Evolutionary conservation across 2,329 filamentous ascomycete species (phyloP).

Genomic region (Mollisia scopiformis): DNA sequence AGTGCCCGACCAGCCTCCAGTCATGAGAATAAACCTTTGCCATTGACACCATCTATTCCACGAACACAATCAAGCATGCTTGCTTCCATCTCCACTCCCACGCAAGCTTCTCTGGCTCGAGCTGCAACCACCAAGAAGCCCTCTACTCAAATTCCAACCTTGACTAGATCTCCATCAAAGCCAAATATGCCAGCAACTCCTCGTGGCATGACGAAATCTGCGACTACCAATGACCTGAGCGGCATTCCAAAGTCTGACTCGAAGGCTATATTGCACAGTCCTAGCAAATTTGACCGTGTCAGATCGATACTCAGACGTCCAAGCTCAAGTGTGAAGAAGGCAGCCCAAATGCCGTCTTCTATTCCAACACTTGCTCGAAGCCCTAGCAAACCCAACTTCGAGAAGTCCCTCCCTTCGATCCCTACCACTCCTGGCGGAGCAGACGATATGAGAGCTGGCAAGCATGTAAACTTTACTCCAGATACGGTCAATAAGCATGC

Average conservation of each 20-base stretch:
- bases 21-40: conserved; percentile 48
- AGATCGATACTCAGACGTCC: conserved; percentile 58
- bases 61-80: conserved; percentile 50
- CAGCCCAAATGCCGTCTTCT: conserved; percentile 20
- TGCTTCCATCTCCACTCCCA: conserved; percentile 73
- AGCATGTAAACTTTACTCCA: conserved; percentile 81
- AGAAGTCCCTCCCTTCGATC: conserved; percentile 55
- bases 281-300: conserved; percentile 48
- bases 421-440: conserved; percentile 59
- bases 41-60: conserved; percentile 44
- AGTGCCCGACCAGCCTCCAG: conserved; percentile 62
- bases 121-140: conserved; percentile 57
- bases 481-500: conserved; percentile 56
- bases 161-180: conserved; percentile 59
- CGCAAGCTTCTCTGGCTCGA: conserved; percentile 72
- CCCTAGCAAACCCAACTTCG: conserved; percentile 52
- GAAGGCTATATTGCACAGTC: conserved; percentile 26
- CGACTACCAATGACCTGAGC: conserved; percentile 50
- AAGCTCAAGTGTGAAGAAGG: conserved; percentile 27
- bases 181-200: conserved; percentile 44
- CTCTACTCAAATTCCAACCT: conserved; percentile 47
- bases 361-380: conserved; percentile 36
- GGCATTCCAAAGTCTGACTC: conserved; percentile 35
- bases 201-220: conserved; percentile 56
- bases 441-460: conserved; percentile 59